Base-by-base conservation (phyloP, 352 stramenopile genomes). In the Globisporangium yorkense region DNA sequence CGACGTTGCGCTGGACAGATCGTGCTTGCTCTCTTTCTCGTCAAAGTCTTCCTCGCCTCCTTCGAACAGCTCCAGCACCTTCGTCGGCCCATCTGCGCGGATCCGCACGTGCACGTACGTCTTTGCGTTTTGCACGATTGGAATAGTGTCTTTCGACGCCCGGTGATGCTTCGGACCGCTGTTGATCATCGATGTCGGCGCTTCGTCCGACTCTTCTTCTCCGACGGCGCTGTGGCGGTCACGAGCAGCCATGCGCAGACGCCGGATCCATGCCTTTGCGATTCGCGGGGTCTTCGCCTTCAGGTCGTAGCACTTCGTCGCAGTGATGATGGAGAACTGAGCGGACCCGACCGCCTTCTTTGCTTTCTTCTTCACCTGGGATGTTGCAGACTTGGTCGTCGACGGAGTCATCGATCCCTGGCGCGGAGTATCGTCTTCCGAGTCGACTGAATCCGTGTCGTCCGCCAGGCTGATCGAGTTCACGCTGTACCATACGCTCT, bases 31-130 rank as follows among this genome's bases (percentile, higher is more conserved):
- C n/a, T 93, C 83, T 49, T 84, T 87, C 54, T 92, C 85, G 45
- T 92, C 85, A 47, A 84, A 87, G 51, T 96, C 87, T 62, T 94
- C 86, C 62, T 94, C 84, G 5, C 84, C 84, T 51, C 84, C 87
- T 80, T 97, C 87, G 57, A 84, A 94, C 3, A 97, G 55, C 59
- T 97, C 88, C n/a, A 97, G 65, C 18, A 97, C 88, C 57, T 96
- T 97, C 27, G 87, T 97, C 5, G 87, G 84, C 1, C 88, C 88
- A 66, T 97, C 88, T 31, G 88, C 87, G 53, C 85, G 80, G 44
- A 96, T 76, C 18, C 87, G 83, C 61, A 94, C 75, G 44, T 90
- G 74, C 10, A 96, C 83, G 49, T 94, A 95, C 7, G 87, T 94
- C 62, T 94, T 96, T 0, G 84, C 84, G 33, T 86, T 80, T 60